A percentile compares a stretch with the other conserved stretches of the same genome.
Conservation (phyloP, 2,329 filamentous ascomycete species). For the Paraconiothyrium brasiliense region DNA sequence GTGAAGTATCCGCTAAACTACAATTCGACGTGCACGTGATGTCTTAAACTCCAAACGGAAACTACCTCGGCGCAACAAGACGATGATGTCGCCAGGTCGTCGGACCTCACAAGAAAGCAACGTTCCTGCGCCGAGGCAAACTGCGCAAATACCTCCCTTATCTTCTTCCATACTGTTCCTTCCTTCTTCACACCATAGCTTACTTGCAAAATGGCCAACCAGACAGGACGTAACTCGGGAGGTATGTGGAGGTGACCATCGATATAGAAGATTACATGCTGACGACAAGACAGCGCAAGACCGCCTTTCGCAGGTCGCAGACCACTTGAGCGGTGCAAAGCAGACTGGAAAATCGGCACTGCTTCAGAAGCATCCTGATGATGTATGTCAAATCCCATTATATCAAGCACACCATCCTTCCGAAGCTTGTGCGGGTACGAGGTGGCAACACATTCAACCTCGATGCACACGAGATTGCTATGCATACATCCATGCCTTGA, state of each 20-base stretch:
- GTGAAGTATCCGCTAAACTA: constrained; percentile 1
- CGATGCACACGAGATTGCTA: neutral
- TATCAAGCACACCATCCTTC: neutral
- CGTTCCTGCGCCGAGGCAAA: constrained; percentile 12
- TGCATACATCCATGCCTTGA: neutral
- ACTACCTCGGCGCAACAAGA: constrained; percentile 26
- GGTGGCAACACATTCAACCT: neutral
- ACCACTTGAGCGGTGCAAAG: constrained; percentile 59
- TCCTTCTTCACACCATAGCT: constrained; percentile 13
- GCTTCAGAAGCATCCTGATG: constrained; percentile 66
- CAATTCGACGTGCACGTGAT: neutral
- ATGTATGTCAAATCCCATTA: constrained; percentile 49
- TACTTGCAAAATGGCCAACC: constrained; percentile 46
- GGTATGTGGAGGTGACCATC: constrained; percentile 22
- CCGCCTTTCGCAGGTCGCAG: constrained; percentile 67
- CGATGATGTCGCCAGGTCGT: constrained; percentile 17
- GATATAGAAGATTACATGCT: constrained; percentile 17
- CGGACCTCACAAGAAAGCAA: constrained; percentile 22
- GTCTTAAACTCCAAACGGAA: constrained; percentile 22
- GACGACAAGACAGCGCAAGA: constrained; percentile 58
- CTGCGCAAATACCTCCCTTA: neutral
- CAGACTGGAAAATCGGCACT: constrained; percentile 52
- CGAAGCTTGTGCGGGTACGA: neutral
- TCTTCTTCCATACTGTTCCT: constrained; percentile 14
- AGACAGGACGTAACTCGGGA: constrained; percentile 41